Evolutionary conservation across 192 early-diverging fungal species (phyloP).

Genomic region (Podila epigama): DNA sequence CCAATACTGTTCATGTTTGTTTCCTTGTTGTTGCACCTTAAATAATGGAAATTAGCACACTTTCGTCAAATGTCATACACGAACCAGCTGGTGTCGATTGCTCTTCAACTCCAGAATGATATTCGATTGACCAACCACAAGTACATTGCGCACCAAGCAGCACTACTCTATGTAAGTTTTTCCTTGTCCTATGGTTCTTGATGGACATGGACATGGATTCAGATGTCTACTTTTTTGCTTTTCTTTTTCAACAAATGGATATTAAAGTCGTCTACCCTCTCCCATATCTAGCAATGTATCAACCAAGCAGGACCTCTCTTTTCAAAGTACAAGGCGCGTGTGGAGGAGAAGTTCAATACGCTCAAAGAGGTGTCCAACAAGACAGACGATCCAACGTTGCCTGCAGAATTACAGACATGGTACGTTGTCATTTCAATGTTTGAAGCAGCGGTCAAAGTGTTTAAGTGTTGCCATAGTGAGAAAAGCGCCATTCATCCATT

Average conservation of each 20-base stretch:
- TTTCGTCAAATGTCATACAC: constrained; percentile 49
- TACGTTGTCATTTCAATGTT: constrained; percentile 1
- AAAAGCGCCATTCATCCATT: no score
- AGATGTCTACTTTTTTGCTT: not conserved
- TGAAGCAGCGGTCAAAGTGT: not conserved
- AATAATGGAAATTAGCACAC: constrained; percentile 42
- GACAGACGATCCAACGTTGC: constrained; percentile 45
- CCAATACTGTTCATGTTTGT: not conserved
- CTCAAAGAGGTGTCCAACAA: constrained; percentile 46
- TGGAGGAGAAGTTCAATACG: constrained; percentile 51
- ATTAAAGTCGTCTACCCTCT: not conserved
- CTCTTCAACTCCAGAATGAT: constrained; percentile 59
- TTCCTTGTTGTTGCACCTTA: not conserved
- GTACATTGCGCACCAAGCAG: constrained; percentile 63
- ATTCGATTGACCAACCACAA: constrained; percentile 57
- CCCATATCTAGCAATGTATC: constrained; percentile 48
- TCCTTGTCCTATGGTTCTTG: not conserved
- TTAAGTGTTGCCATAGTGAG: no score
- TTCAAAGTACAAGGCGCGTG: constrained; percentile 55
- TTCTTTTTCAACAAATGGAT: no score
- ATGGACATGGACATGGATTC: not conserved
- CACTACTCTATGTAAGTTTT: constrained; percentile 61
- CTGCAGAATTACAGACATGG: constrained; percentile 49
- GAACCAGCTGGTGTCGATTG: constrained; percentile 59
- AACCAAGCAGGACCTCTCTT: constrained; percentile 51